Evolutionary conservation across 73 alveolate genomes (phyloP), one percentile per base, ranked within the genome.

Genomic region (Paramecium pentaurelia): DNA sequence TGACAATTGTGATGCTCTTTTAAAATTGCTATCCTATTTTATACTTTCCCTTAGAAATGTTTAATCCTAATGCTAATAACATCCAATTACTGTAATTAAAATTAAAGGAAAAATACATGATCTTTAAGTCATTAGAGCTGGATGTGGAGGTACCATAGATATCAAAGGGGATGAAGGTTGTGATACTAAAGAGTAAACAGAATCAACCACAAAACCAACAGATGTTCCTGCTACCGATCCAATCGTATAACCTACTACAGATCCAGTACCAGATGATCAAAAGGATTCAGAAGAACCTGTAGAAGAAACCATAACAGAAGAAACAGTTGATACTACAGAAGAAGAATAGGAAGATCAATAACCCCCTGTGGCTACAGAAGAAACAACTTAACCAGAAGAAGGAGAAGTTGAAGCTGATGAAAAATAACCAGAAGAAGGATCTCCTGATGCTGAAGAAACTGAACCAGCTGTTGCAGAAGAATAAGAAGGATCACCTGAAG

Each of bases 21-120:
- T 80, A 80, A 80, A 80, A 49, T 49, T 80, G 18, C 34, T 80
- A 8, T 27, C 30, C 11, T 44, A 42, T 40, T 80, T 80, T 32
- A 80, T 80, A 45, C 32, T 49, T 10, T 49, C 71, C 14, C 58
- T 80, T 0, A 80, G 91, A 12, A 80, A 80, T 80, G 91, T 80
- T 2, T 20, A 47, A 80, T 45, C 71, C 20, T 45, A 80, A 80
- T 80, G 91, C 75, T 8, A 45, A 80, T 45, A 42, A 80, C 91
- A 80, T 36, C 91, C 91, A 42, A 80, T 80, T 4, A 80, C 91
- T 22, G 91, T 80, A 12, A 80, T 80, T 47, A 80, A 80, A 47
- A 80, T 80, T 49, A 80, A 80, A 47, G 91, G 91, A 20, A 34
- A 80, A 18, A 80, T 80, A 18, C 47, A 80, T 32, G 91, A 80